phyloP scores from a whole-genome alignment of 2,329 filamentous ascomycete species.

The Fusarium nanum region DNA sequence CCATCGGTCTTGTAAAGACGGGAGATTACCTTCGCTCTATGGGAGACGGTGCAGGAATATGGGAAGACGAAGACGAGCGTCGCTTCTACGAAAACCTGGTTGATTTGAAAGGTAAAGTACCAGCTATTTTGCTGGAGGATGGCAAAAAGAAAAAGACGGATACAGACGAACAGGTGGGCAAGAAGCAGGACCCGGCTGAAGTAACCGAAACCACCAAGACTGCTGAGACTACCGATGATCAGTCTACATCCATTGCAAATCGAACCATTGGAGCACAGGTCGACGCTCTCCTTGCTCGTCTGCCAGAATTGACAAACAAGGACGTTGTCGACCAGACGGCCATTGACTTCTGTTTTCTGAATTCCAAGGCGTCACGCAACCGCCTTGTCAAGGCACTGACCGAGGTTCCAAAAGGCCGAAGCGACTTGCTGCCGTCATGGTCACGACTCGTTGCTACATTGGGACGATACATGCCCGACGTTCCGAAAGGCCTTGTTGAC shows the following conservation, averaged over 20 bases:
- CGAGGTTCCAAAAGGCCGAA: slow-evolving; percentile 93
- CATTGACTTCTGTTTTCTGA: slow-evolving; percentile 97
- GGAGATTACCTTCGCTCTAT: slow-evolving; percentile 92
- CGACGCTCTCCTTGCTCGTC: slow-evolving; percentile 84
- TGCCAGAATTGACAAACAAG: slow-evolving; percentile 93
- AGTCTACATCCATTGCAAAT: slow-evolving; percentile 94
- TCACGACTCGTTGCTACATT: slow-evolving; percentile 93
- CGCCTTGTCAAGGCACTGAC: slow-evolving; percentile 91
- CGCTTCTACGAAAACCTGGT: slow-evolving; percentile 98
- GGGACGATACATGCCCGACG: slow-evolving; percentile 91
- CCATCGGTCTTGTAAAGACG: slow-evolving; percentile 93
- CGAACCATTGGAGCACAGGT: slow-evolving; percentile 98
- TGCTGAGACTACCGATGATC: slow-evolving; percentile 74
- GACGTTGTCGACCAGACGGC: slow-evolving; percentile 92
- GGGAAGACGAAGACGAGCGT: slow-evolving; percentile 98
- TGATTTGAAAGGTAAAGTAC: slow-evolving; percentile 95
- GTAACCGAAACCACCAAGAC: slow-evolving; percentile 62
- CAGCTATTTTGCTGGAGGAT: slow-evolving; percentile 91
- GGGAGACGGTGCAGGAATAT: slow-evolving; percentile 91
- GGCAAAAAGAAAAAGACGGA: slow-evolving; percentile 93
- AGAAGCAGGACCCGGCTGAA: slow-evolving; percentile 71
- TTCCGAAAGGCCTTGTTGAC: slow-evolving; percentile 90
- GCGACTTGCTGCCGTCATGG: slow-evolving; percentile 90
- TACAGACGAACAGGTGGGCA: slow-evolving; percentile 82
- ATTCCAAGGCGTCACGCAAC: slow-evolving; percentile 97